Evolutionary conservation across 83 land plant genomes (phyloP).

Genomic region (Picea abies): DNA sequence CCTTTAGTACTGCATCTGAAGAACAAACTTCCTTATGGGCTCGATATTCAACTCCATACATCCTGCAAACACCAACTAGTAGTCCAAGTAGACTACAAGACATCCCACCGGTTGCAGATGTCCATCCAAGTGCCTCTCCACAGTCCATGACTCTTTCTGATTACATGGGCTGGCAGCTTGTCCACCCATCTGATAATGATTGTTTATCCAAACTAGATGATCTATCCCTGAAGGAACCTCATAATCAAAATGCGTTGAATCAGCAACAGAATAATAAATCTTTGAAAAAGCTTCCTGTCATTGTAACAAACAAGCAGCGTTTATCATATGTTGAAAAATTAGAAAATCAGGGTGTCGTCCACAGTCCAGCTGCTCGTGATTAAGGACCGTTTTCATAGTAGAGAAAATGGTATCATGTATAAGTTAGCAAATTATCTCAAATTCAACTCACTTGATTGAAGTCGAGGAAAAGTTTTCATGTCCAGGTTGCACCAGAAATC

Average conservation of each 20-base stretch:
- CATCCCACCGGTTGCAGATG: background rate
- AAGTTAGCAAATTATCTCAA: too few relatives aligned
- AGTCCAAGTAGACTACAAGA: slow-evolving; percentile 1
- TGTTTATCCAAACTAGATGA: background rate
- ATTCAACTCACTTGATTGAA: too few relatives aligned
- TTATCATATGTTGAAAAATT: slow-evolving; percentile 11
- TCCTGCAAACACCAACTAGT: background rate
- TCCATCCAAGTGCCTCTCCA: slow-evolving; percentile 2
- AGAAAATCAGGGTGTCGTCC: slow-evolving; percentile 2
- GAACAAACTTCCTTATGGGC: slow-evolving; percentile 8
- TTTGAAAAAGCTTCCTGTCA: background rate
- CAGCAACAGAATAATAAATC: background rate
- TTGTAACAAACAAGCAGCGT: slow-evolving; percentile 10
- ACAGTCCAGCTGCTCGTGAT: slow-evolving; percentile 21
- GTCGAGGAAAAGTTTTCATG: too few relatives aligned
- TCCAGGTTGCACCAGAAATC: too few relatives aligned
- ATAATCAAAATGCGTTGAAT: background rate
- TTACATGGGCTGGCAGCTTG: slow-evolving; percentile 13
- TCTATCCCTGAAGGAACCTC: background rate
- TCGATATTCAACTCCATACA: background rate
- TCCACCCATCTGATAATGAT: background rate
- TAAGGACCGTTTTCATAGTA: background rate
- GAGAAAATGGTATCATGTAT: too few relatives aligned
- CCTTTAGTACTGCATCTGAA: background rate
- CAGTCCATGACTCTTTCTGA: slow-evolving; percentile 20